These are phyloP conservation scores for Triticum turgidum DNA, from an alignment of 176 grass and related monocot species.

Conservation along the genomic window DNA sequence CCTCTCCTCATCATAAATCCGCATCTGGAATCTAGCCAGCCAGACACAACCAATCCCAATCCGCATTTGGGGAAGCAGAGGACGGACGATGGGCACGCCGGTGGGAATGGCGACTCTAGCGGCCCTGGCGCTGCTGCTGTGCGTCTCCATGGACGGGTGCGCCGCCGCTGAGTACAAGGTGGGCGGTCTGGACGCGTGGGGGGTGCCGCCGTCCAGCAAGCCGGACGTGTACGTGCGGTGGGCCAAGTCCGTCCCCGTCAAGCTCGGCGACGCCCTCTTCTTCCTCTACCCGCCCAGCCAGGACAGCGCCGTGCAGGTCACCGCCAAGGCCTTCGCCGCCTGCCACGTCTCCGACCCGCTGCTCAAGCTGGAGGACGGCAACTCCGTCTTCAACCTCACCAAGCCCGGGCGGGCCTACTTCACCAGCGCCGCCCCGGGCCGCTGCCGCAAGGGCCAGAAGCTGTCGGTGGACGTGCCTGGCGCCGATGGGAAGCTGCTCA, in stretches of 20 bases:
- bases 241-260: constrained; percentile 50
- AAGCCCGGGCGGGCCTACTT: constrained; percentile 57
- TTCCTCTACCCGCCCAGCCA: constrained; percentile 78
- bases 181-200: constrained; percentile 79
- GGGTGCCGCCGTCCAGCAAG: constrained; percentile 51
- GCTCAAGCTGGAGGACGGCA: constrained; percentile 62
- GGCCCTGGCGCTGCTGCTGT: too few species aligned
- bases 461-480: constrained; percentile 66
- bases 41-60: too few species aligned
- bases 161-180: constrained; percentile 53
- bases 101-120: too few species aligned
- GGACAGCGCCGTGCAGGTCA: constrained; percentile 58
- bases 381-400: constrained; percentile 87
- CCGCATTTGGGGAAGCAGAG: too few species aligned
- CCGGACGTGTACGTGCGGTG: constrained; percentile 65
- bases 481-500: constrained; percentile 58
- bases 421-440: constrained; percentile 52
- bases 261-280: constrained; percentile 68
- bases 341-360: constrained; percentile 52
- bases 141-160: too few species aligned
- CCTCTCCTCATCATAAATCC: too few species aligned
- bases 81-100: too few species aligned
- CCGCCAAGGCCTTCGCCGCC: constrained; percentile 56
- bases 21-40: too few species aligned
- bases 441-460: constrained; percentile 81